phyloP scores from a whole-genome alignment of 441 rosid genomes.

The Melastoma candidum region DNA sequence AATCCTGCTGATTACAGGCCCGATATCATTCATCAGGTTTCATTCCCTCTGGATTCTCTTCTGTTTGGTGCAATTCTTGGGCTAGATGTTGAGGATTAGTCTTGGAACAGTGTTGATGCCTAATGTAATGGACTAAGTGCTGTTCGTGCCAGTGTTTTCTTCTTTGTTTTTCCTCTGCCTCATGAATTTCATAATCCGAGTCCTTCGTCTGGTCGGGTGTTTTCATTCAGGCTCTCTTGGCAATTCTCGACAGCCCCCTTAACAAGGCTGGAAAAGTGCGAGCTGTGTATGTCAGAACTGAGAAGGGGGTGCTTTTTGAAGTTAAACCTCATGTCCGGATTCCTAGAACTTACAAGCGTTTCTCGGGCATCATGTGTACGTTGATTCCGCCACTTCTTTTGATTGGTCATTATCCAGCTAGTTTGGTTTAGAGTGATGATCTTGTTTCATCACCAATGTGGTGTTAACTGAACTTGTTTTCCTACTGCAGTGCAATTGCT shows the following conservation, averaged over 20 bases:
- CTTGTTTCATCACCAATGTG: too few species aligned
- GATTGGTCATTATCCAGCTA: slow-evolving; percentile 2
- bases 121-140: too few species aligned
- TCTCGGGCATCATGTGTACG: slow-evolving; percentile 69
- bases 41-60: background rate
- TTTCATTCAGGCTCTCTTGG: slow-evolving; percentile 52
- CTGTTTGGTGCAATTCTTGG: background rate
- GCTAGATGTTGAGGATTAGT: background rate
- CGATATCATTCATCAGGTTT: slow-evolving; percentile 66
- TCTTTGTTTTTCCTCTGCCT: background rate
- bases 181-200: background rate
- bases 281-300: slow-evolving; percentile 67
- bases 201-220: background rate
- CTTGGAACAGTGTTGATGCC: too few species aligned
- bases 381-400: slow-evolving; percentile 4
- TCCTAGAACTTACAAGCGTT: slow-evolving; percentile 75
- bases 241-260: slow-evolving; percentile 74
- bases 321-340: slow-evolving; percentile 75
- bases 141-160: too few species aligned
- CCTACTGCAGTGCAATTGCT: slow-evolving; percentile 45
- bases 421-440: too few species aligned
- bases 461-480: background rate
- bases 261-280: slow-evolving; percentile 70
- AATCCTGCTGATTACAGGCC: slow-evolving; percentile 75
- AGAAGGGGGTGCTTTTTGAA: slow-evolving; percentile 73